These are phyloP conservation scores for Lunularia cruciata DNA, from an alignment of 225 moss, liverwort and hornwort species.

Conservation along the genomic window DNA sequence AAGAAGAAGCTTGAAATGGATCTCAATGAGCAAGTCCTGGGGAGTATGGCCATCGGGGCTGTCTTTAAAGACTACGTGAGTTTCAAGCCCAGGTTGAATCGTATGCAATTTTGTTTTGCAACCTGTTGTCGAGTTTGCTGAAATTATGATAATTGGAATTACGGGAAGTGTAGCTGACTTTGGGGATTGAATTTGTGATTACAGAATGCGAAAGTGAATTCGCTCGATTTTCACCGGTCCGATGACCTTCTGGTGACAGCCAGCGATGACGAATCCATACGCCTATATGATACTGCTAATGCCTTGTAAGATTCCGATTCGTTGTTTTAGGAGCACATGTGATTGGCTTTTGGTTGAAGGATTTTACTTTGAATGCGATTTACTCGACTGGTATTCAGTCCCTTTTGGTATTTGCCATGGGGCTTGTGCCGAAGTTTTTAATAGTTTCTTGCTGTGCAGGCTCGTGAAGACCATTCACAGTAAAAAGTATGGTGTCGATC, in stretches of 20 bases:
- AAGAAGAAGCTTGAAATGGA: constrained; percentile 76
- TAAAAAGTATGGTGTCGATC: constrained; percentile 98
- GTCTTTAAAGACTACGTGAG: constrained; percentile 92
- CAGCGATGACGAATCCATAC: constrained; percentile 94
- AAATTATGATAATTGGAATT: not conserved
- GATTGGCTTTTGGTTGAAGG: not conserved
- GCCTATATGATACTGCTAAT: constrained; percentile 89
- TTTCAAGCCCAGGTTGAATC: constrained; percentile 1
- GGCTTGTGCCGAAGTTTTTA: no score
- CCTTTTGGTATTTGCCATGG: no score
- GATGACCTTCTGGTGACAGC: constrained; percentile 98
- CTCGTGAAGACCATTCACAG: constrained; percentile 98
- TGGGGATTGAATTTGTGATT: not conserved
- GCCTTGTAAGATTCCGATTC: constrained; percentile 57
- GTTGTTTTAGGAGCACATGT: not conserved
- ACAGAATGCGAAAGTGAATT: constrained; percentile 89
- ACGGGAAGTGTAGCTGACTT: not conserved
- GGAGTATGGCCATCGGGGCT: constrained; percentile 78
- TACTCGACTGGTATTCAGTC: no score
- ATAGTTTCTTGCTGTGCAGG: constrained; percentile 44
- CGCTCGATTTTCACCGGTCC: constrained; percentile 93
- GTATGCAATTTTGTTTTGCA: not conserved
- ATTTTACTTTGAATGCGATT: no score
- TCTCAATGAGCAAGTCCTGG: constrained; percentile 68
- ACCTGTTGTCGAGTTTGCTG: not conserved